Base-by-base conservation (phyloP, 2,329 filamentous ascomycete species). In the Hypomyces rosellus region DNA sequence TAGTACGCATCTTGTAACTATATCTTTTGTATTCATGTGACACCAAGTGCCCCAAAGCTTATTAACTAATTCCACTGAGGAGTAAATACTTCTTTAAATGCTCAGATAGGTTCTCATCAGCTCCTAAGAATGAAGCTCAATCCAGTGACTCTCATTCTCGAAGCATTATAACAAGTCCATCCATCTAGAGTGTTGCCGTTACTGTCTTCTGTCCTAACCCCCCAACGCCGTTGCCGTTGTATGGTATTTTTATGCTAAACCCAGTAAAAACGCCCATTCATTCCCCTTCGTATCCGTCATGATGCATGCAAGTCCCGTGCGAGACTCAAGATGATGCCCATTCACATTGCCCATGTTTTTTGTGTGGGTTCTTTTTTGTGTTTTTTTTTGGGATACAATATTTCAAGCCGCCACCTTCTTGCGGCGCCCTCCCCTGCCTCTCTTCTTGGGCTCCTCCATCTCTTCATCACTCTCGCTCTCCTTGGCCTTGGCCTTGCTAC, bases 391-490 rank as follows among this genome's bases (percentile, higher is more conserved):
- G 22, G 5, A 8, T 13, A 15, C 20, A 34, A 20, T 37, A n/a
- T 39, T 39, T 54, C 52, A 67, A 9, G 57, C 54, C 16, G 16
- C 20, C 43, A 62, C 65, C 66, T 77, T 80, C 72, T 76, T 80
- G 64, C 74, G 77, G 22, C 72, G 69, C 13, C 73, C 73, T 36
- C 68, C 72, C 49, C 66, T 67, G 46, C 67, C 70, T 60, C 69
- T 72, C 61, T 73, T 77, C 66, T 76, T 77, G 9, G 71, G 67
- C 53, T 75, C 76, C 9, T 55, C 60, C 30, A 64, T 63, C 37
- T 76, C 74, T n/a, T 76, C 75, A 34, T 78, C 75, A 51, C 70
- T 78, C 33, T 77, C 77, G 55, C 71, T 78, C 57, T 81, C 78
- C 62, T 79, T 78, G 47, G 66, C 68, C 49, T 69, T 72, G 20